phyloP scores from a whole-genome alignment of 163 green algal genomes.

The Volvox carteri region DNA sequence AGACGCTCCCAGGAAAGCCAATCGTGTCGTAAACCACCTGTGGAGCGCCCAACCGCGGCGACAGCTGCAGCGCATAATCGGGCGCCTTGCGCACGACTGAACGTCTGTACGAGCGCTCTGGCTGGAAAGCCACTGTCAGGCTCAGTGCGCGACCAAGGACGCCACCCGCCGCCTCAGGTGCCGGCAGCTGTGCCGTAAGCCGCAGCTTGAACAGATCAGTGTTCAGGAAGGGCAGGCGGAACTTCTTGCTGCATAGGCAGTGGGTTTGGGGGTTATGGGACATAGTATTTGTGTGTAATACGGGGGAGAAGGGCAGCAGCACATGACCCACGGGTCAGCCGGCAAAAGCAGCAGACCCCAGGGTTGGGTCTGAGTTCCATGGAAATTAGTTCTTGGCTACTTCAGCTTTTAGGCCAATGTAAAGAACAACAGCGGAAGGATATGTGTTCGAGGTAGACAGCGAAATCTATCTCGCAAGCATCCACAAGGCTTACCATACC shows the following conservation, averaged over 20 bases:
- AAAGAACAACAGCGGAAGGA: no score
- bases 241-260: constrained; percentile 47
- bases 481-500: no score
- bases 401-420: no score
- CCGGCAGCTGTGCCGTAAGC: constrained; percentile 4
- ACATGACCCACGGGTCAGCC: neutral
- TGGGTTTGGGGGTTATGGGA: neutral
- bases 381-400: no score
- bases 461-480: no score
- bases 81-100: neutral
- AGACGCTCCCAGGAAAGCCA: constrained; percentile 33
- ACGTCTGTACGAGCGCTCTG: neutral
- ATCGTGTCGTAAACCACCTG: constrained; percentile 22
- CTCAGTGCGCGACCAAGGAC: constrained; percentile 34
- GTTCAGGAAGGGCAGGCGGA: constrained; percentile 42
- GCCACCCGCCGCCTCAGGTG: neutral
- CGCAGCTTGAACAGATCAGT: constrained; percentile 33
- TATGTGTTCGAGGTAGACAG: no score
- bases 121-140: neutral
- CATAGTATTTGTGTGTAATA: no score
- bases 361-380: no score
- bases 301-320: neutral
- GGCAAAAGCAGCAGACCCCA: no score
- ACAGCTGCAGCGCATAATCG: constrained; percentile 13
- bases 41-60: constrained; percentile 29